Evolutionary conservation across 306 rosid species (phyloP).

Genomic region (Senna tora): DNA sequence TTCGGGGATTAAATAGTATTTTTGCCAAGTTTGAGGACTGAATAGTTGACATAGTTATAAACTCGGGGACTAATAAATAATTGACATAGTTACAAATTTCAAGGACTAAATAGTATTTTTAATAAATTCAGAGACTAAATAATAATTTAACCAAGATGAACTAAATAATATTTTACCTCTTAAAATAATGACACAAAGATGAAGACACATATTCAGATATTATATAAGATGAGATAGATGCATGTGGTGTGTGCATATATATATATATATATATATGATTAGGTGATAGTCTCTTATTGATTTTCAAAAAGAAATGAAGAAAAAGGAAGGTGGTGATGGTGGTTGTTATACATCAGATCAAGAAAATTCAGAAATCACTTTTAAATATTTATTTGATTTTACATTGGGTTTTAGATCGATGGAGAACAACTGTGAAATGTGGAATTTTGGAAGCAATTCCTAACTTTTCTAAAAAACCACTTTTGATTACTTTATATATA

Average conservation of each 20-base stretch:
- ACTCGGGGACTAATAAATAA: too few species aligned
- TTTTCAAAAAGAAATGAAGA: slow-evolving; percentile 7
- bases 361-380: not conserved
- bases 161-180: too few species aligned
- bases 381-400: not conserved
- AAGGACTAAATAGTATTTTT: too few species aligned
- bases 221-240: not conserved
- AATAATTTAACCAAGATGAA: too few species aligned
- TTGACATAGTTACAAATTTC: too few species aligned
- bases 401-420: slow-evolving; percentile 42
- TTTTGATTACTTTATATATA: slow-evolving; percentile 16
- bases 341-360: slow-evolving; percentile 38
- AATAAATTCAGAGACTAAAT: too few species aligned
- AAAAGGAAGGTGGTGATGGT: not conserved
- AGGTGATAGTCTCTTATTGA: slow-evolving; percentile 36
- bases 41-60: too few species aligned
- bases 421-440: slow-evolving; percentile 57
- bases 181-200: not conserved
- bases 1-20: too few species aligned
- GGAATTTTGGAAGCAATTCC: slow-evolving; percentile 34
- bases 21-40: too few species aligned
- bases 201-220: not conserved
- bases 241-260: too few species aligned
- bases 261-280: not conserved
- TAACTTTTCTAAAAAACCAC: slow-evolving; percentile 29